Base-by-base conservation (phyloP, 2,329 filamentous ascomycete genomes). In the Shiraia sp. region DNA sequence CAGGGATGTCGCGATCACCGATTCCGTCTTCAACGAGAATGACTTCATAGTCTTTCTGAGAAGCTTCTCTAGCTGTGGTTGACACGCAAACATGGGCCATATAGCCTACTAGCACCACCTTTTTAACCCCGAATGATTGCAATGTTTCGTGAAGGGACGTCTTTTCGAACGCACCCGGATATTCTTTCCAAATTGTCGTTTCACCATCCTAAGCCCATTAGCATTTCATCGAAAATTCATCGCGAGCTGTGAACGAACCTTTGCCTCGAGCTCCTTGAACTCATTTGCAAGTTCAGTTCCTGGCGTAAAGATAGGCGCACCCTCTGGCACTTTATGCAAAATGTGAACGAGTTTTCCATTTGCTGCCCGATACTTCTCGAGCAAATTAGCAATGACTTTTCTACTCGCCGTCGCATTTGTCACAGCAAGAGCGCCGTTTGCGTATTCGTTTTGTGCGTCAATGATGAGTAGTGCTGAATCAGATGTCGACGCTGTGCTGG, bases 391-490 rank as follows among this genome's bases (percentile, higher is more conserved):
- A 43, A 87, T 87, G 10, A 72, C 79, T 23, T 76, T 75, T 47
- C 82, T 77, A 4, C 79, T 81, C 3, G 71, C 47, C 0, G 71
- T 57, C 1, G 83, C 75, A 45, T 84, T 76, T 28, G 73, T 69
- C 24, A 82, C 79, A 15, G 76, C 74, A 1, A 87, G 75, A 4
- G 75, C 70, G 32, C 84, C 85, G 2, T 73, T 66, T 9, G 79
- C 78, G 49, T 84, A 87, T 67, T 88, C 85, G 59, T 86, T 86
- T 57, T 88, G 85, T 1, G 84, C 84, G 60, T 87, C 83, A 58
- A 87, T 82, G 65, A 87, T 86, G 55, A 87, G 67, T 31, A 87
- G 75, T 2, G 78, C 77, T 49, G 78, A 82, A 68, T 87, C 82
- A 30, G 66, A 63, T 1, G 77, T 70, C 0, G 79, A 78, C 6